Percentiles rank a stretch among this genome's conserved stretches.
phyloP scores from a whole-genome alignment of 202 grass and related monocot genomes.

The Alloteropsis angusta region DNA sequence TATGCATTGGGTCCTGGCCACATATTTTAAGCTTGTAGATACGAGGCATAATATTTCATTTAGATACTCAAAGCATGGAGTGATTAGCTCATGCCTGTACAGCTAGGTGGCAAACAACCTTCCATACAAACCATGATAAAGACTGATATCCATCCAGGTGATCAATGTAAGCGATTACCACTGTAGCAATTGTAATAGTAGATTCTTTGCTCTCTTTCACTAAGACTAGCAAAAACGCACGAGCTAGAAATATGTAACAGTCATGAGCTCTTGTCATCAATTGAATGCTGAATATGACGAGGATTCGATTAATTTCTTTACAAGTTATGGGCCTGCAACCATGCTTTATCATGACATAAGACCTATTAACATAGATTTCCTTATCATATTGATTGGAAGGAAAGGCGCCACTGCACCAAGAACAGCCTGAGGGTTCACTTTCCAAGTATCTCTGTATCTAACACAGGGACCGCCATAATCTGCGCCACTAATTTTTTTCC shows the following conservation, averaged over 20 bases:
- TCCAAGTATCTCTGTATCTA: neutral
- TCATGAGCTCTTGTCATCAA: neutral
- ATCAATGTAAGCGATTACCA: too few relatives aligned
- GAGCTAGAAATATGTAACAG: neutral
- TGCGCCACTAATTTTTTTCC: neutral
- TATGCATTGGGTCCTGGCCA: neutral
- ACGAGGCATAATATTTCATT: neutral
- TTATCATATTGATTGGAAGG: slow-evolving; percentile 7
- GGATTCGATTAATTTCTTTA: neutral
- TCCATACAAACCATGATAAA: too few relatives aligned
- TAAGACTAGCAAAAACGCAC: neutral
- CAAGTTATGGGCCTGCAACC: neutral
- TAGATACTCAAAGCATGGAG: slow-evolving; percentile 1
- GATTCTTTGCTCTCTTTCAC: neutral
- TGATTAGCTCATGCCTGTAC: neutral
- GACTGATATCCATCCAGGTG: too few relatives aligned
- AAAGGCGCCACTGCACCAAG: neutral
- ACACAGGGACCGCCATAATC: neutral
- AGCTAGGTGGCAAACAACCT: slow-evolving; percentile 5
- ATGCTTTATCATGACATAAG: neutral
- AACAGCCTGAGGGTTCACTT: neutral
- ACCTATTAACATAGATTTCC: neutral
- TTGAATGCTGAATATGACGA: neutral
- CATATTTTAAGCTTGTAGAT: slow-evolving; percentile 6
- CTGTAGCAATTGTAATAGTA: neutral